phyloP scores from a whole-genome alignment of 805 yeast genomes.

The Cyberlindnera nakhonratchasimensis region DNA sequence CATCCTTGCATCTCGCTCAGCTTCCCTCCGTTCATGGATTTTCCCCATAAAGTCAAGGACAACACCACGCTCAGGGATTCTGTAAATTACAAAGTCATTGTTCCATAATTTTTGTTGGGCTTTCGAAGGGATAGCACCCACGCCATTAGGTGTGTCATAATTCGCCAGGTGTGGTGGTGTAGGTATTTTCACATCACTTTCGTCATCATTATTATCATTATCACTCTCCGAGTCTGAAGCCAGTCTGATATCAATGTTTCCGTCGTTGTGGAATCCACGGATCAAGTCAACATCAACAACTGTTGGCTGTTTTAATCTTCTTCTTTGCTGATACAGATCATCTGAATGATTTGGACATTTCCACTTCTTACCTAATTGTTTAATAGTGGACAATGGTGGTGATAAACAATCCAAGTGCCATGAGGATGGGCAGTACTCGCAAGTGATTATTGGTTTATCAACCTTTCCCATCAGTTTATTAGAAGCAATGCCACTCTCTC shows the following conservation, averaged over 20 bases:
- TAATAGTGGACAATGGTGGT: constrained; percentile 70
- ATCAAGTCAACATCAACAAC: constrained; percentile 52
- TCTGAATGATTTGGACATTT: constrained; percentile 81
- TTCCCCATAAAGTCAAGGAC: constrained; percentile 64
- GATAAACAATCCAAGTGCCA: constrained; percentile 90
- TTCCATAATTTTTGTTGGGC: constrained; percentile 27
- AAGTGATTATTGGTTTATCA: constrained; percentile 56
- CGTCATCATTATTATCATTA: constrained; percentile 28
- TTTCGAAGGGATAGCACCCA: constrained; percentile 32
- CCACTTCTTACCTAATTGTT: constrained; percentile 79
- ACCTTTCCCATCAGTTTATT: constrained; percentile 37
- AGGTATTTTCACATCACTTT: constrained; percentile 31
- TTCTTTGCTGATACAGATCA: constrained; percentile 30
- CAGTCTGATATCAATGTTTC: constrained; percentile 53
- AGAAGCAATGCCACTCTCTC: constrained; percentile 54
- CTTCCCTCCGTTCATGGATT: constrained; percentile 35
- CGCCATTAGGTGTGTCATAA: constrained; percentile 32
- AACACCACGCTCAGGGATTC: constrained; percentile 66
- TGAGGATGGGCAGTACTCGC: constrained; percentile 78
- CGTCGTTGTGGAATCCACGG: constrained; percentile 50
- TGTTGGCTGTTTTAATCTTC: constrained; percentile 50
- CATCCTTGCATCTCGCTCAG: constrained; percentile 30
- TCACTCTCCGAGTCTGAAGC: constrained; percentile 35
- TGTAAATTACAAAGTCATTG: constrained; percentile 48
- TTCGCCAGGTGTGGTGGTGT: constrained; percentile 36